A percentile compares a stretch with the other conserved stretches of the same genome.
phyloP scores from a whole-genome alignment of 1,284 basidiomycete genomes.

The Xerocomus cyaneibrunnescens region DNA sequence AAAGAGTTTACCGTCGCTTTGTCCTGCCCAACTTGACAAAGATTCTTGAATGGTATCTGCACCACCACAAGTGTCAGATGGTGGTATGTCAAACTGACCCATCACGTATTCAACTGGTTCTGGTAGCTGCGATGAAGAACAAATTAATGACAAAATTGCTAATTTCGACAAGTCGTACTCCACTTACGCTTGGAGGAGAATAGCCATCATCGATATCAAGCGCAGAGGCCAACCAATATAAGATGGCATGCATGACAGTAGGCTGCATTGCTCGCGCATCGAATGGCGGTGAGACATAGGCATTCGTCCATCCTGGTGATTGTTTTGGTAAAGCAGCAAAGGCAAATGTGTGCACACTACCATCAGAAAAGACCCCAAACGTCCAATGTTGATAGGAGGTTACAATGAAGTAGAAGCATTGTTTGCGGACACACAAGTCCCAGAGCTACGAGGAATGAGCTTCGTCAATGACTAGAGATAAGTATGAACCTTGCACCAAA shows the following conservation, averaged over 20 bases:
- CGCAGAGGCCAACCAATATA: conserved; percentile 38
- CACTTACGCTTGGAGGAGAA: conserved; percentile 27
- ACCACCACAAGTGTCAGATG: conserved; percentile 18
- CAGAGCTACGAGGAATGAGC: conserved; percentile 39
- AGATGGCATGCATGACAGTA: conserved; percentile 34
- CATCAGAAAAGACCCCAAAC: conserved; percentile 51
- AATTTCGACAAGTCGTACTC: neutral
- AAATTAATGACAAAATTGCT: conserved; percentile 3
- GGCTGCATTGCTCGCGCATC: conserved; percentile 29
- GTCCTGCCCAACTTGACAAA: conserved; percentile 38
- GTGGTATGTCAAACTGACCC: conserved; percentile 27
- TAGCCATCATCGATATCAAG: conserved; percentile 35
- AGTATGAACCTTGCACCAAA: conserved; percentile 46
- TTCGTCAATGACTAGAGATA: neutral
- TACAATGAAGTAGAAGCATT: conserved; percentile 44
- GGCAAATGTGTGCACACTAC: conserved; percentile 26
- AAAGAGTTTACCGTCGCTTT: conserved; percentile 33
- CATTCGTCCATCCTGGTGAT: conserved; percentile 39
- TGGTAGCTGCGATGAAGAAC: conserved; percentile 33
- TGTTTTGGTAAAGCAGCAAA: conserved; percentile 15
- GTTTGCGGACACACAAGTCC: conserved; percentile 42
- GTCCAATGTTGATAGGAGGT: conserved; percentile 51
- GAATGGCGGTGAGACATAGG: conserved; percentile 36
- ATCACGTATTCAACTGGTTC: conserved; percentile 38
- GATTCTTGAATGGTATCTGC: conserved; percentile 27